Conservation (phyloP, 1,284 basidiomycete species). For the Microbotryomycetes sp. region DNA sequence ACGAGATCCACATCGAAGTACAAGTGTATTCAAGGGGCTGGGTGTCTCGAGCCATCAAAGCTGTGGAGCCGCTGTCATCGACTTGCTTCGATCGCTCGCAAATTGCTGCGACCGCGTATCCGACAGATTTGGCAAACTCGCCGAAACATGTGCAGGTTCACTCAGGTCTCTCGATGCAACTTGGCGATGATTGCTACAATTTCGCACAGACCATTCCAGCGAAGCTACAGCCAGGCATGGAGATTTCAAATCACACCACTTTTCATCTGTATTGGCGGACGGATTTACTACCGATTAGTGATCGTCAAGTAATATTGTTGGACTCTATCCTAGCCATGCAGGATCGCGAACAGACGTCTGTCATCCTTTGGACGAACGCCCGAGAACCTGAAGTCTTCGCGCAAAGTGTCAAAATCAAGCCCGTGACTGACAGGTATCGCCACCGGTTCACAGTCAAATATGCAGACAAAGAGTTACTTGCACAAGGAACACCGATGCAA, state of each 20-base stretch:
- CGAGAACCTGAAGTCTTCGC: slow-evolving; percentile 1
- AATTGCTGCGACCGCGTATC: slow-evolving; percentile 58
- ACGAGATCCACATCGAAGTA: slow-evolving; percentile 74
- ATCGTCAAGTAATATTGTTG: slow-evolving; percentile 77
- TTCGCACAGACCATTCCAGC: slow-evolving; percentile 64
- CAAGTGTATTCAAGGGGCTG: slow-evolving; percentile 66
- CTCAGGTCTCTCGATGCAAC: slow-evolving; percentile 63
- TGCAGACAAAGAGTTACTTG: slow-evolving; percentile 61
- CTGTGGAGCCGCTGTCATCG: slow-evolving; percentile 57
- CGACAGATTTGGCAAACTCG: slow-evolving; percentile 57
- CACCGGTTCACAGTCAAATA: slow-evolving; percentile 58
- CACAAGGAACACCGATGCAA: slow-evolving; percentile 67
- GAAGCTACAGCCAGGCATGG: slow-evolving; percentile 35
- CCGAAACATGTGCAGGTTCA: slow-evolving; percentile 62
- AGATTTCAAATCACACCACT: slow-evolving; percentile 50
- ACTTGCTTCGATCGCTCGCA: slow-evolving; percentile 58
- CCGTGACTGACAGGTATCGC: slow-evolving; percentile 56
- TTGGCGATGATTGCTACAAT: slow-evolving; percentile 80
- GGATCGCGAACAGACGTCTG: slow-evolving; percentile 54
- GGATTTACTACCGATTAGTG: slow-evolving; percentile 68
- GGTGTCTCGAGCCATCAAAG: slow-evolving; percentile 61
- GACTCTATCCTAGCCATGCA: slow-evolving; percentile 88
- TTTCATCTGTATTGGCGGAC: slow-evolving; percentile 87
- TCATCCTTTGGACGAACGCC: slow-evolving; percentile 77
- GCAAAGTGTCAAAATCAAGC: slow-evolving; percentile 44